These are phyloP conservation scores for Fraxinus latifolia DNA, from an alignment of 305 asterid genomes.

Conservation along the genomic window DNA sequence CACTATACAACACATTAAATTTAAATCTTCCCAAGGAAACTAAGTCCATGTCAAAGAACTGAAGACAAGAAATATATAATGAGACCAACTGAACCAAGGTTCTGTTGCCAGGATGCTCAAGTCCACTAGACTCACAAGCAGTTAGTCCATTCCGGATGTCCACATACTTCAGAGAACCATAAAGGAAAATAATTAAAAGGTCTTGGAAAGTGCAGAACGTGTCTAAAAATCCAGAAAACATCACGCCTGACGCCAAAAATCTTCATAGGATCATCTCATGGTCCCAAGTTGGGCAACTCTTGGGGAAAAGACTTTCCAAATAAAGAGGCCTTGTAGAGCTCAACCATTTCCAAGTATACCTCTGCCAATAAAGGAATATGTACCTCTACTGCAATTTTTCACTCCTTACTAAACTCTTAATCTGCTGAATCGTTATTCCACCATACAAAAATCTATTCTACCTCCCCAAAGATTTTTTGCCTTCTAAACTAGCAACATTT, in stretches of 20 bases:
- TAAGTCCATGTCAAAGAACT: background rate
- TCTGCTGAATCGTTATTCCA: background rate
- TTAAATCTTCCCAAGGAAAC: background rate
- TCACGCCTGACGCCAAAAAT: background rate
- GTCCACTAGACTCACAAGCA: background rate
- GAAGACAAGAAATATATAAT: background rate
- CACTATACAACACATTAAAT: background rate
- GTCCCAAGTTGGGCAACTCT: background rate
- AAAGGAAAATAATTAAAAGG: background rate
- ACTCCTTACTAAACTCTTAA: background rate
- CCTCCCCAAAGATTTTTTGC: background rate
- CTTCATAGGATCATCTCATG: background rate
- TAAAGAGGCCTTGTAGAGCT: background rate
- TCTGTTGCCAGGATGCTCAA: background rate
- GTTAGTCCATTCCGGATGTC: conserved; percentile 9
- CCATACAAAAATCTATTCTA: background rate
- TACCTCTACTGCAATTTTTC: background rate
- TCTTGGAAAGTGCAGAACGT: background rate
- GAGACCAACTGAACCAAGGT: background rate
- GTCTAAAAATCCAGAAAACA: background rate
- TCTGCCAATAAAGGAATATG: background rate
- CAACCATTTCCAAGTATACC: background rate
- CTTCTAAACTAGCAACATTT: background rate
- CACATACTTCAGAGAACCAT: background rate
- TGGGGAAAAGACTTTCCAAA: background rate